Percentiles rank a stretch among this genome's conserved stretches.
phyloP scores from a whole-genome alignment of 768 basidiomycete species.

The Mycena polygramma region DNA sequence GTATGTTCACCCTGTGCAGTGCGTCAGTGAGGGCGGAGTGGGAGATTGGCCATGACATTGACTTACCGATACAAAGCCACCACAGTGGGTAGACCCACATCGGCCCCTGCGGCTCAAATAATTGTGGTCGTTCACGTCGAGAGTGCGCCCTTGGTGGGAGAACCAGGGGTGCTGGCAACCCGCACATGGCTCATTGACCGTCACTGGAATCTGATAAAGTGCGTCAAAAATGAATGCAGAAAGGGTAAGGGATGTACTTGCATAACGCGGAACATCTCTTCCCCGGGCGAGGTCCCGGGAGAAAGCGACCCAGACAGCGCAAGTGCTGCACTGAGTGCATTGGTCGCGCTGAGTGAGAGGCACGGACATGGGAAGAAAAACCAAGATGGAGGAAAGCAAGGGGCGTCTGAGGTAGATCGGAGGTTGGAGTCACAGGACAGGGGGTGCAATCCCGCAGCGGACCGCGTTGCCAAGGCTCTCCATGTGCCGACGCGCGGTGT shows the following conservation, averaged over 20 bases:
- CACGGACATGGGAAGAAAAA: not conserved
- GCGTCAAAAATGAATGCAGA: not conserved
- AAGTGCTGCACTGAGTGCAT: not conserved
- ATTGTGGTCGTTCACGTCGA: slow-evolving; percentile 5
- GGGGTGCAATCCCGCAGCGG: too few relatives aligned
- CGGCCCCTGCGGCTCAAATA: not conserved
- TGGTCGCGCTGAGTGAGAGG: not conserved
- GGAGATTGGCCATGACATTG: not conserved
- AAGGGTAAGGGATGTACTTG: not conserved
- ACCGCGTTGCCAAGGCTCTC: too few relatives aligned
- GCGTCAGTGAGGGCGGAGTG: too few relatives aligned
- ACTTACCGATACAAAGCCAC: not conserved
- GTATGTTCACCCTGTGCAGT: not conserved
- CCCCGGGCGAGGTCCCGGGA: not conserved
- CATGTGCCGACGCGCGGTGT: too few relatives aligned
- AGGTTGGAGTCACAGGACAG: not conserved
- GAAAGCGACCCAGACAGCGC: not conserved
- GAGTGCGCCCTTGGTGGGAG: not conserved
- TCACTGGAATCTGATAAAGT: not conserved
- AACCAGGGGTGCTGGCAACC: not conserved
- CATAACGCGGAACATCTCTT: not conserved
- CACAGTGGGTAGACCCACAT: not conserved
- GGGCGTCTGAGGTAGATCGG: not conserved
- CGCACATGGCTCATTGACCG: not conserved
- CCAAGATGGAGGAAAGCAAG: not conserved